A percentile compares a stretch with the other conserved stretches of the same genome.
Evolutionary conservation across 768 basidiomycete species (phyloP).

Genomic region (Vararia minispora): DNA sequence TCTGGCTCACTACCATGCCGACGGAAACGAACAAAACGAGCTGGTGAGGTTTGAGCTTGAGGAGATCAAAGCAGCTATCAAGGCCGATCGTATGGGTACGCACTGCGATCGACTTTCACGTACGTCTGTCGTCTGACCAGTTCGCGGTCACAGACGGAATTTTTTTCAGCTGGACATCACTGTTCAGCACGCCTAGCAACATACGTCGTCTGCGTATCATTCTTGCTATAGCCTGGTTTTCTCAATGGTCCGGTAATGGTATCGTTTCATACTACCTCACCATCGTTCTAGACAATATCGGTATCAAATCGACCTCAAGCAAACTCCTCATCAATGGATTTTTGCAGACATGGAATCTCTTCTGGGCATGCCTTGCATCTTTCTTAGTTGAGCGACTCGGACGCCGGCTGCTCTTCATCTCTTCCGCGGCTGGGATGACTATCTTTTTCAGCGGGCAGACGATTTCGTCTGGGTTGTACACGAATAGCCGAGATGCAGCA

Average conservation of each 20-base stretch:
- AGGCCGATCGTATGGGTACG: slow-evolving; percentile 45
- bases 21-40: slow-evolving; percentile 41
- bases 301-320: slow-evolving; percentile 18
- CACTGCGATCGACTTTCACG: slow-evolving; percentile 16
- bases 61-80: slow-evolving; percentile 72
- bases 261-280: slow-evolving; percentile 9
- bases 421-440: slow-evolving; percentile 19
- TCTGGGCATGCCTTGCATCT: slow-evolving; percentile 19
- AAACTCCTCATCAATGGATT: slow-evolving; percentile 10
- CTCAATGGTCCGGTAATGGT: no score
- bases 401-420: slow-evolving; percentile 16
- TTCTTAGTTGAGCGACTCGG: slow-evolving; percentile 22
- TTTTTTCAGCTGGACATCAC: no score
- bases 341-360: slow-evolving; percentile 19
- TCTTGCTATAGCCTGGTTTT: no score
- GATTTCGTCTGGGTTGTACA: slow-evolving; percentile 12
- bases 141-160: slow-evolving; percentile 13
- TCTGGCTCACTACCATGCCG: no score
- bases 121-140: slow-evolving; percentile 25
- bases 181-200: no score
- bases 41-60: slow-evolving; percentile 65
- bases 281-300: slow-evolving; percentile 16
- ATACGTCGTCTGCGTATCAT: no score
- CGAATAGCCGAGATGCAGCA: slow-evolving; percentile 10
- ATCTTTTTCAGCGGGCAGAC: slow-evolving; percentile 18